Evolutionary conservation across 75 land plant species (phyloP).

Genomic region (Azolla pinnata): DNA sequence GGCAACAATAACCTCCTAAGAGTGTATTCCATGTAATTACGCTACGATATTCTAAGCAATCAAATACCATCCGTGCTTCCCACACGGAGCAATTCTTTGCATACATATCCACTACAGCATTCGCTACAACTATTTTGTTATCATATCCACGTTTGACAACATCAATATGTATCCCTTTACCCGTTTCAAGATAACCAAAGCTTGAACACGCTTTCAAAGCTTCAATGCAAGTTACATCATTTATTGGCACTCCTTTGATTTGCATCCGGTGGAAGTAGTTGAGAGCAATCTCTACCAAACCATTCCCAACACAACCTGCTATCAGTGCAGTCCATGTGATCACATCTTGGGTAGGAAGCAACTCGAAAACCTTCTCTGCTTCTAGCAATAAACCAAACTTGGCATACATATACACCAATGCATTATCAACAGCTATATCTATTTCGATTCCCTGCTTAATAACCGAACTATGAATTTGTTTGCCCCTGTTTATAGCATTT

Average conservation of each 20-base stretch:
- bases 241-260: not conserved
- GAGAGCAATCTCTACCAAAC: constrained; percentile 25
- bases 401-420: constrained; percentile 74
- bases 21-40: constrained; percentile 28
- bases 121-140: constrained; percentile 26
- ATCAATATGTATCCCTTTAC: constrained; percentile 30
- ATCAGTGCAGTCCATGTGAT: constrained; percentile 79
- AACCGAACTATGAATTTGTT: constrained; percentile 2
- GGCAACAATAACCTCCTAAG: constrained; percentile 33
- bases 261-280: constrained; percentile 31
- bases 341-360: constrained; percentile 43
- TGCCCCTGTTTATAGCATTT: constrained; percentile 3
- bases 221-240: constrained; percentile 29
- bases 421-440: constrained; percentile 50
- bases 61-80: constrained; percentile 28
- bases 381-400: constrained; percentile 45
- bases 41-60: constrained; percentile 19
- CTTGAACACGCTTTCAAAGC: constrained; percentile 52
- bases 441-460: constrained; percentile 6
- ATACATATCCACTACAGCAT: constrained; percentile 51
- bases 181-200: constrained; percentile 18
- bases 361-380: constrained; percentile 41
- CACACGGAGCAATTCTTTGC: constrained; percentile 39
- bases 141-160: constrained; percentile 14
- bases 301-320: constrained; percentile 52